Evolutionary conservation across 2,329 filamentous ascomycete species (phyloP).

Genomic region (Dendrostoma leiphaemia): DNA sequence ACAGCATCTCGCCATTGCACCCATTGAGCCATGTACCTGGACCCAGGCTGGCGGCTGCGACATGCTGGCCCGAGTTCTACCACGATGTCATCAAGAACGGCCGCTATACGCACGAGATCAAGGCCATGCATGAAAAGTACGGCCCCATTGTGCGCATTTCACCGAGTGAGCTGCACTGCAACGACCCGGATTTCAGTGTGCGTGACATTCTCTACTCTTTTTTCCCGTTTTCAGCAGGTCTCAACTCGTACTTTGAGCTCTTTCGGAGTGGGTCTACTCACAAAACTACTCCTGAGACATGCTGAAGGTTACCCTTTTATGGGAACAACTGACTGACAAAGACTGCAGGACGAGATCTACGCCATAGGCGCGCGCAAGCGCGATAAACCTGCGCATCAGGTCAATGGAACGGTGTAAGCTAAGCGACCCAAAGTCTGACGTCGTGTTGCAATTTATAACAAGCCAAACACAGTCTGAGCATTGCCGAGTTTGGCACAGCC

Average conservation of each 20-base stretch:
- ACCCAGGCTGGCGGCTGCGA: slow-evolving; percentile 30
- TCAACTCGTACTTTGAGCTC: too few relatives aligned
- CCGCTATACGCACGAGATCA: slow-evolving; percentile 28
- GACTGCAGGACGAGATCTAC: slow-evolving; percentile 25
- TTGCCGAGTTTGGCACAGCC: slow-evolving; percentile 13
- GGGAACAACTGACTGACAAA: too few relatives aligned
- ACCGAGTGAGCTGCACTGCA: slow-evolving; percentile 31
- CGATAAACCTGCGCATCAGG: slow-evolving; percentile 19
- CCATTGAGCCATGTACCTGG: slow-evolving; percentile 28
- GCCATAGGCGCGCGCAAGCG: slow-evolving; percentile 12
- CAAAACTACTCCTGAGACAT: too few relatives aligned
- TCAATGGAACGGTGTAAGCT: too few relatives aligned
- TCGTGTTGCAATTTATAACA: too few relatives aligned
- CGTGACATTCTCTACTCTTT: too few relatives aligned
- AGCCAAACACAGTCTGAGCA: too few relatives aligned
- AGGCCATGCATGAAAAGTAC: slow-evolving; percentile 33
- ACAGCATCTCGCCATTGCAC: slow-evolving; percentile 10
- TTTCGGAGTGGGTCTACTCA: too few relatives aligned
- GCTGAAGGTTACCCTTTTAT: too few relatives aligned
- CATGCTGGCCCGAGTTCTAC: slow-evolving; percentile 31
- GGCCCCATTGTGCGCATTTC: slow-evolving; percentile 34
- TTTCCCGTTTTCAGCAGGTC: too few relatives aligned
- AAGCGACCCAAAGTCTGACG: too few relatives aligned
- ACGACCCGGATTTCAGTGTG: slow-evolving; percentile 30
- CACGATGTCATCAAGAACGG: slow-evolving; percentile 28